Conservation (phyloP, 2,329 filamentous ascomycete genomes). For the Purpureocillium takamizusanense region DNA sequence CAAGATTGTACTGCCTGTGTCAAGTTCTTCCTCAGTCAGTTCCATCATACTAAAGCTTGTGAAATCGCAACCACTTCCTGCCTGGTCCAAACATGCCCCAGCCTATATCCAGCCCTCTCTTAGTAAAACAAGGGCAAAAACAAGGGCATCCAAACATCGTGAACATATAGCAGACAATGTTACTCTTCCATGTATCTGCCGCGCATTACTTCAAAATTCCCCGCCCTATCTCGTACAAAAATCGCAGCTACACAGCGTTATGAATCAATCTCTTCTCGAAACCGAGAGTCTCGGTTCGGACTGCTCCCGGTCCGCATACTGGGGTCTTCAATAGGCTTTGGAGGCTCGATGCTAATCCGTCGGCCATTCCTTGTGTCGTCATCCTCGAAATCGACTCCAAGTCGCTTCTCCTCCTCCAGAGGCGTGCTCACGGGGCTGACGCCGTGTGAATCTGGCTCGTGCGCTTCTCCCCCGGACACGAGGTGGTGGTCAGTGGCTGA, state of each 20-base stretch:
- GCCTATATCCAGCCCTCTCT: too few relatives aligned
- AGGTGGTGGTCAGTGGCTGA: constrained; percentile 2
- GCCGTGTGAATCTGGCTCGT: constrained; percentile 19
- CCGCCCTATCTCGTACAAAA: too few relatives aligned
- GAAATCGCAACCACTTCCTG: too few relatives aligned
- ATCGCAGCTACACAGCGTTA: constrained; percentile 7
- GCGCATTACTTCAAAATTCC: too few relatives aligned
- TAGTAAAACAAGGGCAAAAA: too few relatives aligned
- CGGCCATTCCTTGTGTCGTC: constrained; percentile 3
- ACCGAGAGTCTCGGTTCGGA: constrained; percentile 48
- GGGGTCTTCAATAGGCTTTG: constrained; percentile 24
- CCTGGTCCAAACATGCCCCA: too few relatives aligned
- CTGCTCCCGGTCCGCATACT: constrained; percentile 33
- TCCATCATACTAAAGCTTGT: too few relatives aligned
- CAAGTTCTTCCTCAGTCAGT: too few relatives aligned
- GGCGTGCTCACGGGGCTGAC: constrained; percentile 25
- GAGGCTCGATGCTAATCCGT: constrained; percentile 23
- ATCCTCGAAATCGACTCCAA: constrained; percentile 17
- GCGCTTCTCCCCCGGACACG: constrained; percentile 10
- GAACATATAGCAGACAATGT: too few relatives aligned
- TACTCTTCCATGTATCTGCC: too few relatives aligned
- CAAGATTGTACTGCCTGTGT: too few relatives aligned
- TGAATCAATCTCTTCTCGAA: constrained; percentile 44
- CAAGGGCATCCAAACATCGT: too few relatives aligned
- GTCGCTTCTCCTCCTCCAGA: constrained; percentile 34